Conservation (phyloP, 2,329 filamentous ascomycete species). For the Aciculosporium take region DNA sequence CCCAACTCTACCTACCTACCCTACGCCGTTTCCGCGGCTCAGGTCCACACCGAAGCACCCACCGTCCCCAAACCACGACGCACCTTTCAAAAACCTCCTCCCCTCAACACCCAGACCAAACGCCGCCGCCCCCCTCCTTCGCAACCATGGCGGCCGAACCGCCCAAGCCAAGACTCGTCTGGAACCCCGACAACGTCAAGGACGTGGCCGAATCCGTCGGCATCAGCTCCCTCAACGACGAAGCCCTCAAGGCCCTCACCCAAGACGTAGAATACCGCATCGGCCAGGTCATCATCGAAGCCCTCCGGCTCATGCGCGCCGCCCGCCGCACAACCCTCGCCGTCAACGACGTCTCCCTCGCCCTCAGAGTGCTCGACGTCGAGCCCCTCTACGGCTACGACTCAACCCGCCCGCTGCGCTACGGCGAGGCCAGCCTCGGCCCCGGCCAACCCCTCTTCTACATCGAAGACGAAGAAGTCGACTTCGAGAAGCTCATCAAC, state of each 20-base stretch:
- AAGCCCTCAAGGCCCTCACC: conserved; percentile 73
- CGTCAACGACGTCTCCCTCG: conserved; percentile 79
- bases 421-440: conserved; percentile 85
- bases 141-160: conserved; percentile 23
- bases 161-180: conserved; percentile 50
- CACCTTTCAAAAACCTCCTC: too few relatives aligned
- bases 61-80: too few relatives aligned
- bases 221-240: conserved; percentile 65
- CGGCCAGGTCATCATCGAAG: conserved; percentile 84
- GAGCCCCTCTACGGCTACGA: conserved; percentile 96
- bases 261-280: conserved; percentile 94
- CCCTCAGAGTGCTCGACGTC: conserved; percentile 73
- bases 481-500: conserved; percentile 98
- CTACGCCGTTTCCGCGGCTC: too few relatives aligned
- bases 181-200: conserved; percentile 91
- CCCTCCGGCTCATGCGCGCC: conserved; percentile 91
- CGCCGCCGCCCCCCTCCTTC: background rate
- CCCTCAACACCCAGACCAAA: too few relatives aligned
- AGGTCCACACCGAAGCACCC: too few relatives aligned
- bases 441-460: conserved; percentile 93
- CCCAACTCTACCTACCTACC: too few relatives aligned
- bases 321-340: conserved; percentile 73
- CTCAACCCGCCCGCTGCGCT: conserved; percentile 73
- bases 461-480: conserved; percentile 94
- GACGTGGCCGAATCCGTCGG: conserved; percentile 96